Percentiles rank a stretch among this genome's conserved stretches.
phyloP scores from a whole-genome alignment of 768 basidiomycete species.

The Boletellus ananiceps region DNA sequence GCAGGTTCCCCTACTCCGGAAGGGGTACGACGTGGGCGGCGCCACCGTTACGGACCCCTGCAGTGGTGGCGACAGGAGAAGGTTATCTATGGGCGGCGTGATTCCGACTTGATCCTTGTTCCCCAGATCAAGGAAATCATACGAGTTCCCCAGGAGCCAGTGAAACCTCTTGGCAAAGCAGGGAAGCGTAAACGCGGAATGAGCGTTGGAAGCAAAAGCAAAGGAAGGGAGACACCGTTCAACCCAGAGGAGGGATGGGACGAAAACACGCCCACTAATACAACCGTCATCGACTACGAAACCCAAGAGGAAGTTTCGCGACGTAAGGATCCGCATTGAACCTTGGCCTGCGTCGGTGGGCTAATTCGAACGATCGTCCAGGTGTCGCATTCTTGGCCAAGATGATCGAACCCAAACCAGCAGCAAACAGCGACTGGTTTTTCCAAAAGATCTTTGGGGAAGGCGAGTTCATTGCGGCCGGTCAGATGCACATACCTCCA shows the following conservation, averaged over 20 bases:
- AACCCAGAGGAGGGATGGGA: conserved; percentile 84
- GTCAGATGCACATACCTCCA: conserved; percentile 78
- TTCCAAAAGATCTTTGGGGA: conserved; percentile 94
- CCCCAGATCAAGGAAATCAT: conserved; percentile 66
- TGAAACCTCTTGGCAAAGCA: conserved; percentile 43
- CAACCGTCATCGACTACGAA: conserved; percentile 64
- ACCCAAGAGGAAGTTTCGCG: conserved; percentile 57
- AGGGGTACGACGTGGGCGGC: conserved; percentile 66
- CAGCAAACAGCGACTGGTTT: conserved; percentile 64
- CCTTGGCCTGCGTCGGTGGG: background rate
- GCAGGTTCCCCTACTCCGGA: conserved; percentile 28
- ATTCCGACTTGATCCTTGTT: conserved; percentile 48
- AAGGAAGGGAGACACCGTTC: conserved; percentile 25
- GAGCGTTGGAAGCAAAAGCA: conserved; percentile 34
- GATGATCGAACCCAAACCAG: conserved; percentile 58
- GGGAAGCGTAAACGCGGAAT: conserved; percentile 33
- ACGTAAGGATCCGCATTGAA: conserved; percentile 49
- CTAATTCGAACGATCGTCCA: conserved; percentile 28
- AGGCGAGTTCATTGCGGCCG: conserved; percentile 86
- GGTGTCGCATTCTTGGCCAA: conserved; percentile 76
- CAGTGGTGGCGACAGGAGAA: conserved; percentile 94
- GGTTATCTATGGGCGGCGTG: conserved; percentile 70
- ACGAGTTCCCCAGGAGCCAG: conserved; percentile 48
- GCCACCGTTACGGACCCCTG: conserved; percentile 67
- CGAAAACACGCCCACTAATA: conserved; percentile 61